Evolutionary conservation across 2,329 filamentous ascomycete species (phyloP), one percentile per base, ranked within the genome.

Genomic region (Pyrenochaeta sp.): DNA sequence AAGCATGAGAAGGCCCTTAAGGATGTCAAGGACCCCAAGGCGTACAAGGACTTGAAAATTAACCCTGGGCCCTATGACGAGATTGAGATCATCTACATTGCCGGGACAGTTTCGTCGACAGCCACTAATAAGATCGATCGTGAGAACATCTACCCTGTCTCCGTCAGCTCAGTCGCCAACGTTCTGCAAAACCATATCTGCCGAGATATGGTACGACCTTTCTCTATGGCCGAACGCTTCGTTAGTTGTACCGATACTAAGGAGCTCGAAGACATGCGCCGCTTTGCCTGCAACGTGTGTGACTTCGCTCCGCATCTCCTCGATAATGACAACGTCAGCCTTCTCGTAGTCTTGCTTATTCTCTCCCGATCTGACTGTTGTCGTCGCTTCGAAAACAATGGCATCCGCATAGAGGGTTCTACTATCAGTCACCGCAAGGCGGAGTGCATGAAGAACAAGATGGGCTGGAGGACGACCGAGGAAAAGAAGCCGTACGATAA

Each of bases 251-350:
- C 69, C 25, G 73, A 76, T 37, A 73, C 67, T 1, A 64, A 61
- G n/a, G 68, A 74, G 51, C 69, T 77, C 5, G 66, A 66, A 39
- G 63, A 69, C 28, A 66, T 77, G 65, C 73, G 72, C 27, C 62
- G 71, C 24, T 75, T 75, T 36, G 75, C 73, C 8, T 75, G 71
- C 42, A 71, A 75, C 43, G 68, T 76, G 24, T 74, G 71, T 54
- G 74, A 77, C 52, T 77, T 72, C 43, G 73, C 72, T n/a, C 75
- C 75, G 15, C 75, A 77, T 46, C 69, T 77, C 19, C 70, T 77
- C 8, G 75, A 77, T 54, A 77, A 77, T 48, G 75, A 77, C 52
- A 77, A 77, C 45, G 67, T 74, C 42, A 75, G 71, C 50, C 64
- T 77, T 3, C 69, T 77, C 8, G 68, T 77, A 8, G 71, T 77